Conservation (phyloP, 2,329 filamentous ascomycete species). For the Diaporthe velutina region DNA sequence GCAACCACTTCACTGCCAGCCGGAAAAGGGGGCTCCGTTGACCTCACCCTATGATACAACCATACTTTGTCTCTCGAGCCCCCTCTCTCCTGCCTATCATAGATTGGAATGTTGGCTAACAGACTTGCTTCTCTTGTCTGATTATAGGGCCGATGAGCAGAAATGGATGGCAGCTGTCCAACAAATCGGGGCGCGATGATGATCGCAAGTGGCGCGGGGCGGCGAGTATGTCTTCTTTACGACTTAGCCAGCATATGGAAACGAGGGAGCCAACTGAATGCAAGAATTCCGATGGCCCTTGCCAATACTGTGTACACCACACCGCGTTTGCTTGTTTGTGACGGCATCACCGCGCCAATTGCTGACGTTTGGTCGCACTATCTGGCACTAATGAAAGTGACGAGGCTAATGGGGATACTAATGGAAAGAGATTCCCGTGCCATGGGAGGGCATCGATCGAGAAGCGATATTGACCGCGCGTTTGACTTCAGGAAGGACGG, state of each 20-base stretch:
- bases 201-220: neutral
- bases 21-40: conserved; percentile 1
- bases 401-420: neutral
- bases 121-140: conserved; percentile 30
- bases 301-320: neutral
- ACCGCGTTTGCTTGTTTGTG: neutral
- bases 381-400: neutral
- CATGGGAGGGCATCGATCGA: neutral
- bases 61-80: neutral
- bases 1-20: conserved; percentile 24
- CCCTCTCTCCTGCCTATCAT: neutral
- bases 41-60: neutral
- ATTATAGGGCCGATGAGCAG: conserved; percentile 75
- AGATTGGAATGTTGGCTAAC: conserved; percentile 40
- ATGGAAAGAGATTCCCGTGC: neutral
- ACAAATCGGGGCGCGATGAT: conserved; percentile 55
- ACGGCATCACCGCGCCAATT: neutral
- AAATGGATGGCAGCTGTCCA: conserved; percentile 86
- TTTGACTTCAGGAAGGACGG: neutral
- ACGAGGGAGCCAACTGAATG: conserved; percentile 5
- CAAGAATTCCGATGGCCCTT: neutral
- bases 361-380: neutral
- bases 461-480: neutral
- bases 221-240: conserved; percentile 12
- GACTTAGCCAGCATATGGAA: conserved; percentile 11